A percentile compares a stretch with the other conserved stretches of the same genome.
These are phyloP conservation scores for Dinochytrium kinnereticum DNA, from an alignment of 371 early-diverging fungal species.

Conservation along the genomic window DNA sequence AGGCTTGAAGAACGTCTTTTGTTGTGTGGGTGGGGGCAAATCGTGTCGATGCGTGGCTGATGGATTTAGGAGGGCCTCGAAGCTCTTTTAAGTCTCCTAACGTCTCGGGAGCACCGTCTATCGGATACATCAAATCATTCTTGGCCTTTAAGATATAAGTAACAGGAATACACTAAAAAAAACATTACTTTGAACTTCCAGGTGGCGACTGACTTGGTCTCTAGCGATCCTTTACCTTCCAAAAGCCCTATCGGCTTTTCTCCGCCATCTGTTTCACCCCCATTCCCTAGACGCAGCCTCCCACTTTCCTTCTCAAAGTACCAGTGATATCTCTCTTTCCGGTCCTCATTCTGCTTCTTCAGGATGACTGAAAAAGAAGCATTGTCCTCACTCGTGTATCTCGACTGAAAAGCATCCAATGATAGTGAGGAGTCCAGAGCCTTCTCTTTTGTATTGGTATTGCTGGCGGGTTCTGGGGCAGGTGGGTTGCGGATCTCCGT, in stretches of 20 bases:
- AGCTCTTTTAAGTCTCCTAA: constrained; percentile 37
- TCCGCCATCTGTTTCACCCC: not conserved
- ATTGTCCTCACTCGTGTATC: constrained; percentile 87
- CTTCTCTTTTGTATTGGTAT: not conserved
- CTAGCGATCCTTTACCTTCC: constrained; percentile 14
- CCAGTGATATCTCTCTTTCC: constrained; percentile 70
- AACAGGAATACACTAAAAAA: not conserved
- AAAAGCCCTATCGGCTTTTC: constrained; percentile 2
- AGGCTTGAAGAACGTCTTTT: constrained; percentile 21
- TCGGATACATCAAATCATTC: constrained; percentile 71
- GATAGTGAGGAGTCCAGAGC: constrained; percentile 27
- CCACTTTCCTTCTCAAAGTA: constrained; percentile 67
- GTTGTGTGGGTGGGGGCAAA: constrained; percentile 33
- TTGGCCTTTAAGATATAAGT: constrained; percentile 40
- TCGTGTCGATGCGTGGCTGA: constrained; percentile 61
- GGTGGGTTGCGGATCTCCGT: constrained; percentile 5
- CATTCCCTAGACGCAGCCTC: constrained; percentile 29
- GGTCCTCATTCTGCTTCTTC: constrained; percentile 65
- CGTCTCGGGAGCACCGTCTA: constrained; percentile 52
- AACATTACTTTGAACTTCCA: constrained; percentile 61
- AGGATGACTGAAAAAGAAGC: constrained; percentile 75
- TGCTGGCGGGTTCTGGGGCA: constrained; percentile 14
- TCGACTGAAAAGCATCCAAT: constrained; percentile 73
- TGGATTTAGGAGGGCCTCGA: constrained; percentile 60
- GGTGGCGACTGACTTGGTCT: constrained; percentile 45